Evolutionary conservation across 306 rosid genomes (phyloP).

Genomic region (Lotus japonicus): DNA sequence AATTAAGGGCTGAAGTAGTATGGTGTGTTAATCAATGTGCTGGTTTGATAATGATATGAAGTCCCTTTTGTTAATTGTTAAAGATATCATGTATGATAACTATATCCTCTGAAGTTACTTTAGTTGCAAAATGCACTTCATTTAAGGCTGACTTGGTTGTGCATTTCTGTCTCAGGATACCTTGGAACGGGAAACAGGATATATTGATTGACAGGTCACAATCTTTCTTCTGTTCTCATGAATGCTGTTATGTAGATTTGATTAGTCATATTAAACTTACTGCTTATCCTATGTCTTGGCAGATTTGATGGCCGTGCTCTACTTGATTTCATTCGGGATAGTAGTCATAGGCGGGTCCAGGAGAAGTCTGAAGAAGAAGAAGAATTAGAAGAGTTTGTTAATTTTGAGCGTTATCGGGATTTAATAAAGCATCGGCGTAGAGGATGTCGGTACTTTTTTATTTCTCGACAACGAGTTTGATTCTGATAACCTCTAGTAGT

Average conservation of each 20-base stretch:
- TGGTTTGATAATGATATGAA: background rate
- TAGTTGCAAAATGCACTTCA: background rate
- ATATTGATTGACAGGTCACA: slow-evolving; percentile 76
- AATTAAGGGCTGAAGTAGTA: background rate
- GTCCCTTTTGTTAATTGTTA: background rate
- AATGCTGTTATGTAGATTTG: background rate
- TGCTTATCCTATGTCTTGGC: slow-evolving; percentile 2
- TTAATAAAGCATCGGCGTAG: slow-evolving; percentile 99
- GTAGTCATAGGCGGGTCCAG: slow-evolving; percentile 58
- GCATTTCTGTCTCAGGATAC: slow-evolving; percentile 61
- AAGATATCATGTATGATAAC: background rate
- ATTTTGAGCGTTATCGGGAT: slow-evolving; percentile 99
- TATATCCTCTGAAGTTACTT: background rate
- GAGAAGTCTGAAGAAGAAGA: slow-evolving; percentile 92
- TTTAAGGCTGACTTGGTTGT: background rate
- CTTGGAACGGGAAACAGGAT: slow-evolving; percentile 97
- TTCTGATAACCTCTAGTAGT: slow-evolving; percentile 25
- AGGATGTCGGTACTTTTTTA: slow-evolving; percentile 99
- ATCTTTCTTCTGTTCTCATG: background rate
- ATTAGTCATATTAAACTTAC: background rate
- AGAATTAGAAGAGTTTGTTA: slow-evolving; percentile 99
- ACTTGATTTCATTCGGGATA: slow-evolving; percentile 89
- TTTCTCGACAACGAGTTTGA: slow-evolving; percentile 38
- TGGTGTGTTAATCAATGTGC: background rate
- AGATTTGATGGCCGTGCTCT: slow-evolving; percentile 99